Percentiles rank a stretch among this genome's conserved stretches.
These are phyloP conservation scores for Phytophthora boehmeriae DNA, from an alignment of 352 stramenopile genomes.

Conservation along the genomic window DNA sequence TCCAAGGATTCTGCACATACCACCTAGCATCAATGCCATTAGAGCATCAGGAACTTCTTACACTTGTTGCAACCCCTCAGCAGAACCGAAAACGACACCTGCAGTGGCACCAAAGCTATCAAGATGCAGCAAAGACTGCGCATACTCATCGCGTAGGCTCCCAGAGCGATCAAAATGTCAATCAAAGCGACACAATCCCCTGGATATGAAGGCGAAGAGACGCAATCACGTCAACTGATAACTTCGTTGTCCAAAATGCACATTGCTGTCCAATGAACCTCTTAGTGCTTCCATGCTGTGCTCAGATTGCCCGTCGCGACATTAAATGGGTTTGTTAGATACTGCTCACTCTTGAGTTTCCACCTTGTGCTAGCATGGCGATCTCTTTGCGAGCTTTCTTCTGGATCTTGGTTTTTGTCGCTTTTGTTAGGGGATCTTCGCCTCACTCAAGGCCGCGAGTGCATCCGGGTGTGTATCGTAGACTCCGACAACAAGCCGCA, in stretches of 20 bases:
- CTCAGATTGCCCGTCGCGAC: no score
- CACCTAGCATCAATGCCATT: neutral
- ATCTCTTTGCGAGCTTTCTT: neutral
- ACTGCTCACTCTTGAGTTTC: no score
- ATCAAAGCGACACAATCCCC: no score
- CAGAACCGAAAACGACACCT: no score
- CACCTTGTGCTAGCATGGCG: neutral
- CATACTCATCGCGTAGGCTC: neutral
- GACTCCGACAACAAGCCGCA: constrained; percentile 20
- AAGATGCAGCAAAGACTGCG: neutral
- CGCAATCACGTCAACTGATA: neutral
- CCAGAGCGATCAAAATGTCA: neutral
- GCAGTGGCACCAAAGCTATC: neutral
- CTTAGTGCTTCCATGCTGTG: no score
- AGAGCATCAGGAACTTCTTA: no score
- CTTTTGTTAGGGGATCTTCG: neutral
- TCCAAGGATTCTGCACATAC: neutral
- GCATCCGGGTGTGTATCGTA: constrained; percentile 29
- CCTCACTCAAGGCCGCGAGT: constrained; percentile 9
- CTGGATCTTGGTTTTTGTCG: constrained; percentile 3
- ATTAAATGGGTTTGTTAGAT: no score
- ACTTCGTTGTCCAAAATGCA: no score
- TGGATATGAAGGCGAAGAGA: no score
- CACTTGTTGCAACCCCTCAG: no score
- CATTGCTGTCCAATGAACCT: no score